Evolutionary conservation across 805 yeast species (phyloP), one percentile per base, ranked within the genome.

Genomic region (Candida andamanensis): DNA sequence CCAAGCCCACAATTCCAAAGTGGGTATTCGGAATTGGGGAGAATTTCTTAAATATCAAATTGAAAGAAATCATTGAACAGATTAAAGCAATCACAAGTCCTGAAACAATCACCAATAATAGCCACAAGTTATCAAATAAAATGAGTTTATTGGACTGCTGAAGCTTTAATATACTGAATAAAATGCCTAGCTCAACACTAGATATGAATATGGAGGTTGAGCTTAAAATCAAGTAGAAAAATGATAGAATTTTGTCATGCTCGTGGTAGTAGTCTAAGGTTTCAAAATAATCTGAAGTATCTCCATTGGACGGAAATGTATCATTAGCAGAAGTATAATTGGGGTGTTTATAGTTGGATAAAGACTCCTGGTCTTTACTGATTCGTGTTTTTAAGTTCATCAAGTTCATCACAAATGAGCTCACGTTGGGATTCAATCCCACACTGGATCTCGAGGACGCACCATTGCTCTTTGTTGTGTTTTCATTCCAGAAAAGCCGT

Each of bases 141-240:
- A 42, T 36, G 30, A 62, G 53, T 30, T 46, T 46, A 19, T 45
- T 46, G 28, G 26, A 27, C 12, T 38, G 21, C 6, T 41, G 45
- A 13, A 51, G 40, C 19, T 49, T 44, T 12, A 46, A 25, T 13
- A 64, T 47, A 12, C 60, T 52, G 38, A 55, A 59, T 8, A 63
- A 49, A 20, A 64, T 60, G 5, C 70, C 71, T 16, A 62, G 43
- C 34, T 60, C 64, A 13, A 64, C 52, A 6, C 68, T 66, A 5
- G 64, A 52, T 15, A 63, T 52, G 40, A 64, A 62, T n/a, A 56
- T 45, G 26, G 60, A 47, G 33, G 53, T 52, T 27, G 61, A 56
- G 16, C 60, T 46, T 39, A 63, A 57, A 2, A 28, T 27, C 9
- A 41, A 36, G 46, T 61, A 61, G 22, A 62, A 47, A 34, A 52